These are phyloP conservation scores for Rhododendron ferrugineum DNA, from an alignment of 148 eudicot species.

Conservation along the genomic window DNA sequence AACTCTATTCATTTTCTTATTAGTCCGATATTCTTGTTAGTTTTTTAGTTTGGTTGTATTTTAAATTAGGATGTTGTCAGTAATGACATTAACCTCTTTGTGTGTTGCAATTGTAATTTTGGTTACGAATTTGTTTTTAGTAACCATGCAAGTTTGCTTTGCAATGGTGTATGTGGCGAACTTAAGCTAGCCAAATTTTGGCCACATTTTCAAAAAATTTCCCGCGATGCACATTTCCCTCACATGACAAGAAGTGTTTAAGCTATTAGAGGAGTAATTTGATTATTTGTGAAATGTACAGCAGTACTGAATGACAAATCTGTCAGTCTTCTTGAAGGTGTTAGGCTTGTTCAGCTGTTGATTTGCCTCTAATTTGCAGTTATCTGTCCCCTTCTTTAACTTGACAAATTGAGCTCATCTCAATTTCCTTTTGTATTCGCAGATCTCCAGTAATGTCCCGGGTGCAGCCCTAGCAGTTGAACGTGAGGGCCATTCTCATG, in stretches of 20 bases:
- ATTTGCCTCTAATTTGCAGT: background rate
- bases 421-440: background rate
- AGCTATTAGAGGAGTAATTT: background rate
- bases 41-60: background rate
- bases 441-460: slow-evolving; percentile 70
- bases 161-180: background rate
- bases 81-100: background rate
- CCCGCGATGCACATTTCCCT: background rate
- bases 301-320: background rate
- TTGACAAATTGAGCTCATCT: background rate
- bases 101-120: background rate
- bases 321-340: background rate
- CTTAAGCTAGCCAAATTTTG: background rate
- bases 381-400: background rate
- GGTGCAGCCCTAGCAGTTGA: slow-evolving; percentile 47
- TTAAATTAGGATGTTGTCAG: background rate
- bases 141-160: background rate
- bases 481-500: slow-evolving; percentile 71
- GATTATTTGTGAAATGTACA: background rate
- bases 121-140: background rate
- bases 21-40: background rate
- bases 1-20: background rate
- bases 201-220: background rate
- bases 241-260: background rate
- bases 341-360: background rate